Conservation (phyloP, 176 grass and related monocot species). For the Raddia guianensis region DNA sequence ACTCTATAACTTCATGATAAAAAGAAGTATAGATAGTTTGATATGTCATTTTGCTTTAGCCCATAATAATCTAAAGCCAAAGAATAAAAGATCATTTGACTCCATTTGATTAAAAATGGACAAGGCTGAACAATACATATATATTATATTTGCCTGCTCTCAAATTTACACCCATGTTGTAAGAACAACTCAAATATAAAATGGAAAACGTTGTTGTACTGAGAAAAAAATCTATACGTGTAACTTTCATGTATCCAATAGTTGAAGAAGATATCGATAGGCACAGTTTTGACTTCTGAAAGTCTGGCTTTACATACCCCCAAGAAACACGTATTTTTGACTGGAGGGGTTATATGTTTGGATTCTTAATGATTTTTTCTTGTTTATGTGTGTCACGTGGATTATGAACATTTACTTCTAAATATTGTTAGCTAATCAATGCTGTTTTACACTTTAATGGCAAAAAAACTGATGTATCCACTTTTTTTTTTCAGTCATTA, state of each 20-base stretch:
- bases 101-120: no score
- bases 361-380: background rate
- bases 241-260: no score
- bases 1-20: no score
- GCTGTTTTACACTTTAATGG: slow-evolving; percentile 17
- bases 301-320: no score
- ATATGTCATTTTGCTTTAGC: no score
- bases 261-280: no score
- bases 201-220: background rate
- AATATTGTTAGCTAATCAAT: background rate
- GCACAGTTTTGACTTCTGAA: no score
- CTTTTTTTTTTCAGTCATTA: slow-evolving; percentile 72
- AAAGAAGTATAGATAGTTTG: no score
- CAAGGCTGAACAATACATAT: background rate
- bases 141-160: background rate
- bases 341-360: background rate
- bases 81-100: no score
- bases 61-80: no score
- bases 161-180: background rate
- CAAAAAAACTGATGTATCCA: slow-evolving; percentile 26
- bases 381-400: background rate
- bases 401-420: background rate
- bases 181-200: background rate
- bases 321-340: no score
- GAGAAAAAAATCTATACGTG: background rate